Evolutionary conservation across 2,329 filamentous ascomycete genomes (phyloP).

Genomic region (Arachnomyces sp.): DNA sequence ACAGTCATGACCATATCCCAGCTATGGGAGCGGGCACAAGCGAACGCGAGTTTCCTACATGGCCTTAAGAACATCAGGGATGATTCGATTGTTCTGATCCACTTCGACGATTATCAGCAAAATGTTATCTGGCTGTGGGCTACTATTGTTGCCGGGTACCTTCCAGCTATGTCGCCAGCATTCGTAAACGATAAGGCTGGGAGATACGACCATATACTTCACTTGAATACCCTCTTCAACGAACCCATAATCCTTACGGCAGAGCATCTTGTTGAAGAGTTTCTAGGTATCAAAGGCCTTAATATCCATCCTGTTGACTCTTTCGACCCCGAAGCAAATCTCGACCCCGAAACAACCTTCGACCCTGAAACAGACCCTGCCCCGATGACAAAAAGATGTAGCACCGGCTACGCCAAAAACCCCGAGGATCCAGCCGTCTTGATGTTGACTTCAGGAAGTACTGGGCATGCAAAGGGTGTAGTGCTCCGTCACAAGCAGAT

Average conservation of each 20-base stretch:
- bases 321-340: background rate
- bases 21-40: conserved; percentile 4
- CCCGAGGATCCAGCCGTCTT: conserved; percentile 25
- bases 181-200: conserved; percentile 21
- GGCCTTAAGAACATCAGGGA: conserved; percentile 1
- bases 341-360: background rate
- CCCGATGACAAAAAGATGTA: conserved; percentile 2
- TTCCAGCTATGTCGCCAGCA: conserved; percentile 31
- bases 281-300: conserved; percentile 11
- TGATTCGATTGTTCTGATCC: conserved; percentile 12
- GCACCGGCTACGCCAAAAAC: conserved; percentile 7
- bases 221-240: conserved; percentile 18
- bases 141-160: conserved; percentile 25
- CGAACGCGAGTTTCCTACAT: conserved; percentile 4
- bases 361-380: background rate
- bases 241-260: conserved; percentile 20
- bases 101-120: conserved; percentile 31
- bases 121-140: conserved; percentile 37
- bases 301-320: conserved; percentile 9
- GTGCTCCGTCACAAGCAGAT: conserved; percentile 37
- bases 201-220: conserved; percentile 22
- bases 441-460: conserved; percentile 48
- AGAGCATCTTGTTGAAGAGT: conserved; percentile 10
- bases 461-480: conserved; percentile 45
- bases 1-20: conserved; percentile 4